Percentiles rank a stretch among this genome's conserved stretches.
Conservation (phyloP, 1,284 basidiomycete genomes). For the Ustilago sp. region DNA sequence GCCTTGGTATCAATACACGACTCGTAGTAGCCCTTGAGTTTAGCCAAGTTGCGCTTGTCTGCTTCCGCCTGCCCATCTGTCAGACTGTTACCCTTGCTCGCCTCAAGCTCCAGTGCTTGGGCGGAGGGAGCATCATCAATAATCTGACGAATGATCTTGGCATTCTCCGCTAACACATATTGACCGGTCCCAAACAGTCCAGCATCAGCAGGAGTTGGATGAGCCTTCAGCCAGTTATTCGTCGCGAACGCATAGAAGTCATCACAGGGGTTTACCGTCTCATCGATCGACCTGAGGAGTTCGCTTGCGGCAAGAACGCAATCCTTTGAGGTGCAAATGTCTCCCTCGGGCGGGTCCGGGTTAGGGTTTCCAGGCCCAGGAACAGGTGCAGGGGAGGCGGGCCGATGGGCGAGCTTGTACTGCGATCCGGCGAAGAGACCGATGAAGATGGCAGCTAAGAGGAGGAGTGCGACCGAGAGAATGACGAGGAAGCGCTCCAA, state of each 20-base stretch:
- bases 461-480: constrained; percentile 80
- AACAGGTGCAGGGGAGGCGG: constrained; percentile 42
- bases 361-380: constrained; percentile 60
- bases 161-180: constrained; percentile 47
- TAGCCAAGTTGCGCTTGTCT: constrained; percentile 80
- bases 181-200: constrained; percentile 70
- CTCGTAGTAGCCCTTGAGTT: constrained; percentile 82
- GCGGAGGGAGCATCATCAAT: constrained; percentile 59
- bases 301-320: constrained; percentile 87
- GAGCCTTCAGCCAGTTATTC: constrained; percentile 62
- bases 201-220: constrained; percentile 71
- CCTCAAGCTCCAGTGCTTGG: constrained; percentile 68
- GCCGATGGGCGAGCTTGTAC: constrained; percentile 70
- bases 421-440: constrained; percentile 78
- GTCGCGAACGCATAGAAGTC: constrained; percentile 89
- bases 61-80: constrained; percentile 50
- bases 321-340: constrained; percentile 79
- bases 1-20: constrained; percentile 82
- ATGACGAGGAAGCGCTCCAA: constrained; percentile 85
- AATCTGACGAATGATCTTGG: constrained; percentile 70
- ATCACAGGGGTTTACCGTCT: constrained; percentile 88
- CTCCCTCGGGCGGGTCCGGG: constrained; percentile 49
- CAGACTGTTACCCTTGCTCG: constrained; percentile 7
- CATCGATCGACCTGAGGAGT: constrained; percentile 84
- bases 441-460: constrained; percentile 86